These are phyloP conservation scores for Trichoderma sp. DNA, from an alignment of 2,329 filamentous ascomycete genomes.

Conservation along the genomic window DNA sequence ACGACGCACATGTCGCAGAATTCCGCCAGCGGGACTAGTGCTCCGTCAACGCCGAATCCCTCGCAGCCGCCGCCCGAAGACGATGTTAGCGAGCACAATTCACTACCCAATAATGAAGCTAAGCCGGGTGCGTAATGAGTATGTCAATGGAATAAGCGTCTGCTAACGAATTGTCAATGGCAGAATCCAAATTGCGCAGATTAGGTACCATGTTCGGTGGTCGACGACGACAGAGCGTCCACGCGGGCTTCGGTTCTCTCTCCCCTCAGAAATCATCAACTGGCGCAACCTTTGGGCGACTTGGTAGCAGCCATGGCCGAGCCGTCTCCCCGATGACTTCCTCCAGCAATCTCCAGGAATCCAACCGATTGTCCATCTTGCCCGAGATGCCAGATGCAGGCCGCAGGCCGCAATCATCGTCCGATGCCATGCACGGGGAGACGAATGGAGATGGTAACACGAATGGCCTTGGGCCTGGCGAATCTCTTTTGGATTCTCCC, in stretches of 20 bases:
- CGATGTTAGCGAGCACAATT: constrained; percentile 50
- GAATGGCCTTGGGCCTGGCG: constrained; percentile 47
- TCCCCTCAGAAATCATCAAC: constrained; percentile 58
- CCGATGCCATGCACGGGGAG: constrained; percentile 36
- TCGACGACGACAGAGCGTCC: constrained; percentile 67
- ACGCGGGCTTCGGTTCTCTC: constrained; percentile 58
- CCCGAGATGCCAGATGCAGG: constrained; percentile 58
- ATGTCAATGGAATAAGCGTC: not conserved
- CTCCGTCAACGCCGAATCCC: constrained; percentile 26
- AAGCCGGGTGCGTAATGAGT: constrained; percentile 42
- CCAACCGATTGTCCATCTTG: constrained; percentile 59
- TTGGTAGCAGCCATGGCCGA: constrained; percentile 65
- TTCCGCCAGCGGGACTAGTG: constrained; percentile 27
- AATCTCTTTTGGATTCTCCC: constrained; percentile 40
- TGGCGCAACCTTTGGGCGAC: constrained; percentile 60
- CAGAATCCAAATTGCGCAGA: constrained; percentile 62
- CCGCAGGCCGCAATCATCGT: constrained; percentile 34
- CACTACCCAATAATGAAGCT: constrained; percentile 38
- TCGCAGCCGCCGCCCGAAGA: constrained; percentile 33
- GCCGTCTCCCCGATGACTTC: constrained; percentile 61
- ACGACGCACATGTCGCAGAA: constrained; percentile 37
- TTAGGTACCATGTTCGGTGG: constrained; percentile 70
- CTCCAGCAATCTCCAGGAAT: constrained; percentile 61
- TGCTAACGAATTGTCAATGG: constrained; percentile 13
- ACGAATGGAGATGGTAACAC: constrained; percentile 45